Evolutionary conservation across 1,284 basidiomycete genomes (phyloP), one percentile per base, ranked within the genome.

Genomic region (Inonotus obliquus): DNA sequence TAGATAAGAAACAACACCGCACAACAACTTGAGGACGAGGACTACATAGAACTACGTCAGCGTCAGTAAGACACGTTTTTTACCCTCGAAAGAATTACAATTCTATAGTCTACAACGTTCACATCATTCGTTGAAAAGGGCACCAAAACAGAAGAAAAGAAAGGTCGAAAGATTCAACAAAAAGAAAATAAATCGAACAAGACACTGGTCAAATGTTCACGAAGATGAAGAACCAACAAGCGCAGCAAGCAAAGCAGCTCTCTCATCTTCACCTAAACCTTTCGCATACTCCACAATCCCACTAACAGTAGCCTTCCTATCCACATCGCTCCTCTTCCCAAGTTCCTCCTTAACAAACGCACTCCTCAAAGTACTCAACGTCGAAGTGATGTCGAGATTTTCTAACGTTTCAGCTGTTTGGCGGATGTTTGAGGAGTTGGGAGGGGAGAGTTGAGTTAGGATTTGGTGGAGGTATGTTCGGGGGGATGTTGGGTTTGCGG

Each of bases 181-280:
- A 32, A 9, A 9, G 9, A 4, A 32, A 4, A 32, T 4, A 9
- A 32, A 4, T 32, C 32, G 9, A 19, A 57, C 4, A 41, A 32
- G 17, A 32, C 52, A 51, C 48, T 14, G 21, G 4, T 7, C 4
- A 37, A 35, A n/a, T 7, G 47, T 29, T 9, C 45, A 7, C 41
- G 13, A 44, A 44, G 41, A 27, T 2, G 41, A 44, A n/a, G 59
- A 60, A 38, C 52, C 41, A 14, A 39, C 38, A 48, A 61, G 54
- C 37, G 60, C 60, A 39, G 54, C 27, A 23, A 57, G 9, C 25
- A 61, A 17, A 19, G 39, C 74, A 17, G 81, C 73, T 73, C 85
- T 86, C 67, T 94, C 91, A 39, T 91, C 89, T 7, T 87, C 81
- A 0, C 85, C 79, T 57, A 95, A 79, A 32, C 81, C 81, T 59